Conservation (phyloP, 2,329 filamentous ascomycete species). For the Madurella fahalii region DNA sequence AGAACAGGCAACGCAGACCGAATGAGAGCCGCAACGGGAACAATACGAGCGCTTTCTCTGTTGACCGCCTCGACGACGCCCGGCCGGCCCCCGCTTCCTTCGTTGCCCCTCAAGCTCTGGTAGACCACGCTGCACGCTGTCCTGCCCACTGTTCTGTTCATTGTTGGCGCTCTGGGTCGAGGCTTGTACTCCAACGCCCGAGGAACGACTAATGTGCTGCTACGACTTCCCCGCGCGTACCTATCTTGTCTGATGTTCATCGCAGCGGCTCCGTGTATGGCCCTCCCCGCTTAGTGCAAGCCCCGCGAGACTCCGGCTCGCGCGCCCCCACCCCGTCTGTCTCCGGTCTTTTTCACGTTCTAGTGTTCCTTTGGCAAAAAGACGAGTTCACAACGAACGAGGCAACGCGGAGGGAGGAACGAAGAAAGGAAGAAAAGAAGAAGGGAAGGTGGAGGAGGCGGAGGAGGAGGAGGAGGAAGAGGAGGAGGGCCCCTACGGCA, state of each 20-base stretch:
- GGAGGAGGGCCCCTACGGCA: too few species aligned
- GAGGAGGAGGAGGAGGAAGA: too few species aligned
- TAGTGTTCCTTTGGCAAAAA: background rate
- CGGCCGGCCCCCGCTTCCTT: too few species aligned
- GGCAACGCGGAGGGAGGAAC: background rate
- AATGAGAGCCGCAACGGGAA: background rate
- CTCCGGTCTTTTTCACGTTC: background rate
- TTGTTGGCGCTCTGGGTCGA: background rate
- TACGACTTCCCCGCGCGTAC: constrained; percentile 5
- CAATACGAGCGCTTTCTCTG: background rate
- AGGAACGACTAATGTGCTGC: background rate
- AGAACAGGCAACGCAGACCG: background rate
- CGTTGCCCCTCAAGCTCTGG: background rate
- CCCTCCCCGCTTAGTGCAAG: constrained; percentile 13
- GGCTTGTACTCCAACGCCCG: constrained; percentile 5
- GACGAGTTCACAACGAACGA: background rate
- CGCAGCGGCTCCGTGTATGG: constrained; percentile 13
- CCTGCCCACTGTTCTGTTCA: background rate
- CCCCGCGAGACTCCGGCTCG: background rate
- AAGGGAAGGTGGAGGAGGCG: too few species aligned
- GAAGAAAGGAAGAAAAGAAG: too few species aligned
- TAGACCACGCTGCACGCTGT: background rate
- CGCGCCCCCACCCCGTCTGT: background rate
- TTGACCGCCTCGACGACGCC: too few species aligned
- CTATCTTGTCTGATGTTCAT: constrained; percentile 11